Conservation (phyloP, 345 rosid species). For the Salix suchowensis region DNA sequence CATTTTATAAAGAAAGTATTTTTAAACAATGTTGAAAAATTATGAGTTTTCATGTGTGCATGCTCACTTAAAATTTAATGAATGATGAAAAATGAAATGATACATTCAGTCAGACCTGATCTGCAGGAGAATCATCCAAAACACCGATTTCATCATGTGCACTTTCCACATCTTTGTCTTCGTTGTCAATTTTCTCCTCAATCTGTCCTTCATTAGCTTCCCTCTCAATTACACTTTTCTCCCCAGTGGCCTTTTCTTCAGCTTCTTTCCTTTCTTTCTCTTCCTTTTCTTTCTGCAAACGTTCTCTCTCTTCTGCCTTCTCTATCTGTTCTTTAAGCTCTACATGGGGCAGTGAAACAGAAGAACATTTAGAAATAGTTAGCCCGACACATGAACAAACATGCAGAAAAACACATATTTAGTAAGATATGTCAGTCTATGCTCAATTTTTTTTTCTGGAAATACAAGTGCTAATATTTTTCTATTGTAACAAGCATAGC, state of each 20-base stretch:
- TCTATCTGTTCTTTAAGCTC: slow-evolving; percentile 86
- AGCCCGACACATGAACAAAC: not conserved
- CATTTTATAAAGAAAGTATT: not conserved
- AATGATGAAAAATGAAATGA: not conserved
- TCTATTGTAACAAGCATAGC: not conserved
- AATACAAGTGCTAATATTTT: not conserved
- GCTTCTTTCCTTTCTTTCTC: slow-evolving; percentile 67
- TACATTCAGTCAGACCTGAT: slow-evolving; percentile 49
- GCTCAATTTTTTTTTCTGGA: not conserved
- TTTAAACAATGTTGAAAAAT: not conserved
- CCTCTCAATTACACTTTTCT: slow-evolving; percentile 31
- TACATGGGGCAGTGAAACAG: slow-evolving; percentile 25
- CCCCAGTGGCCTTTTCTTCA: slow-evolving; percentile 47
- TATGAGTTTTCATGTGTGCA: not conserved
- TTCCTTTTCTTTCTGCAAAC: slow-evolving; percentile 67
- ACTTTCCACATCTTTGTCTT: slow-evolving; percentile 29
- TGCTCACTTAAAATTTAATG: not conserved
- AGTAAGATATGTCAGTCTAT: not conserved
- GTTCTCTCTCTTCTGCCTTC: slow-evolving; percentile 74
- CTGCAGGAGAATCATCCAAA: slow-evolving; percentile 42
- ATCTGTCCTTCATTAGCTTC: slow-evolving; percentile 30
- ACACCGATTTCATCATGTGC: slow-evolving; percentile 44
- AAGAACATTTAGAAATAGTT: slow-evolving; percentile 11
- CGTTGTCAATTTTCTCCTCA: slow-evolving; percentile 25
- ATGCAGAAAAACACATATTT: not conserved